Evolutionary conservation across 1,284 basidiomycete genomes (phyloP).

Genomic region (Bjerkandera adusta): DNA sequence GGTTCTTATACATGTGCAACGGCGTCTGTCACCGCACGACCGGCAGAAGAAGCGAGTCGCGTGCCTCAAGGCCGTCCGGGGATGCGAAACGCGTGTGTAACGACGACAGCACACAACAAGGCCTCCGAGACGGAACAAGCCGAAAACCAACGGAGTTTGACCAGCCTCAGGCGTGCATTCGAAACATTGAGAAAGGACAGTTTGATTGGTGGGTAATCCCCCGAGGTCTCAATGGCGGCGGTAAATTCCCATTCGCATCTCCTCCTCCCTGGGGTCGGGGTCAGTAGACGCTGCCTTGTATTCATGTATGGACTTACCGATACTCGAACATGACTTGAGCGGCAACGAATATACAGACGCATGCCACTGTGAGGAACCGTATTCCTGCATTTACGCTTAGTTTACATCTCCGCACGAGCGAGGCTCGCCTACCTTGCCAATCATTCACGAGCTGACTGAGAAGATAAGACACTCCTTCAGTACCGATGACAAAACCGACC

Average conservation of each 20-base stretch:
- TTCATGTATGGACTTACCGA: conserved; percentile 42
- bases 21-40: too few relatives aligned
- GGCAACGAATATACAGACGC: conserved; percentile 74
- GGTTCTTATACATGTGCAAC: too few relatives aligned
- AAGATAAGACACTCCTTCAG: conserved; percentile 81
- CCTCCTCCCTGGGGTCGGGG: conserved; percentile 29
- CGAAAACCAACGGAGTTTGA: too few relatives aligned
- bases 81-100: too few relatives aligned
- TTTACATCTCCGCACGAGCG: too few relatives aligned
- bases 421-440: conserved; percentile 48
- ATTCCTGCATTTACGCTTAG: conserved; percentile 49
- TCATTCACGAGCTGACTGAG: conserved; percentile 63
- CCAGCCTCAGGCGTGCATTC: too few relatives aligned
- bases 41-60: too few relatives aligned
- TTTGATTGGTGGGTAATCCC: too few relatives aligned
- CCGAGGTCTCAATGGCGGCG: conserved; percentile 58
- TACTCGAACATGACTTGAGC: conserved; percentile 97
- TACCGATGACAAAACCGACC: conserved; percentile 92
- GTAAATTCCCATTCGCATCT: conserved; percentile 47
- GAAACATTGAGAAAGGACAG: too few relatives aligned
- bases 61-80: too few relatives aligned
- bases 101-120: too few relatives aligned
- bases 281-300: not conserved
- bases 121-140: too few relatives aligned
- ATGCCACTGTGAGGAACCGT: conserved; percentile 63